These are phyloP conservation scores for Lodderomyces orthopsilosis DNA, from an alignment of 1,139 yeast genomes.

Conservation along the genomic window DNA sequence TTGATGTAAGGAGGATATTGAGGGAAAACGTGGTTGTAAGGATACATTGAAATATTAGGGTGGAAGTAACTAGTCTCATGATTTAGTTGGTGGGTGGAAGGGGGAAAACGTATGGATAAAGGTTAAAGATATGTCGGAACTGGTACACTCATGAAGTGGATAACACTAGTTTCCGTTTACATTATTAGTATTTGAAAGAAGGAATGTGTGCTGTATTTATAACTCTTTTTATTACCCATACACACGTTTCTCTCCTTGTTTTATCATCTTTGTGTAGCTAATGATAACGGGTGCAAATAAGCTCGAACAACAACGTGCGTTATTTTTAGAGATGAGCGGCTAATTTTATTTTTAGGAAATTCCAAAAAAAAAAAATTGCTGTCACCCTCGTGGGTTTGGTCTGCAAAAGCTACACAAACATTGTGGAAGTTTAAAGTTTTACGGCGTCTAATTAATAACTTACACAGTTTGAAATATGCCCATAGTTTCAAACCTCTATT, in stretches of 20 bases:
- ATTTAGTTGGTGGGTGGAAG: background rate
- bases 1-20: slow-evolving; percentile 32
- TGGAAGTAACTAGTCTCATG: background rate
- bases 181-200: too few relatives aligned
- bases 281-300: too few relatives aligned
- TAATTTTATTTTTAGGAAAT: background rate
- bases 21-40: slow-evolving; percentile 13
- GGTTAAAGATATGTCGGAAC: too few relatives aligned
- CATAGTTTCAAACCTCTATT: background rate
- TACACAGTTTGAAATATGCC: background rate
- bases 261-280: too few relatives aligned
- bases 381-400: background rate
- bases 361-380: too few relatives aligned
- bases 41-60: background rate
- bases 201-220: too few relatives aligned
- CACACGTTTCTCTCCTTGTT: too few relatives aligned
- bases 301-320: too few relatives aligned
- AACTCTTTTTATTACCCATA: too few relatives aligned
- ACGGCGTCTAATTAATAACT: background rate
- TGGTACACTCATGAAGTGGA: too few relatives aligned
- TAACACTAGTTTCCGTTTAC: too few relatives aligned
- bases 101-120: background rate
- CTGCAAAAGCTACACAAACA: background rate
- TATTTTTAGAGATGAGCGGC: background rate
- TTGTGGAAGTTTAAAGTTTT: too few relatives aligned